Evolutionary conservation across 805 yeast species (phyloP).

Genomic region (Wickerhamiella sorbophila): DNA sequence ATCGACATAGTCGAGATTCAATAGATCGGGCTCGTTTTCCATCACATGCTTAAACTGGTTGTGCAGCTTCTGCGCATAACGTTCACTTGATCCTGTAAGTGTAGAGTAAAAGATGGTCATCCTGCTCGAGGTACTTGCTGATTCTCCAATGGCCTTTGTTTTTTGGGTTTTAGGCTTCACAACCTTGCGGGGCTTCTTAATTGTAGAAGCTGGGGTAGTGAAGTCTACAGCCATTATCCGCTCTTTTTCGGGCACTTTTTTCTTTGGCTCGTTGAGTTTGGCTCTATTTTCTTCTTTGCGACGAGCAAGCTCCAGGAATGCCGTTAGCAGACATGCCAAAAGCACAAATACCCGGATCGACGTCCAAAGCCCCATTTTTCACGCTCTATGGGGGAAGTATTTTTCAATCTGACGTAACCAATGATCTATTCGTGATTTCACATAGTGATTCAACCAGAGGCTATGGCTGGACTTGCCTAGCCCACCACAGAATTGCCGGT

Average conservation of each 20-base stretch:
- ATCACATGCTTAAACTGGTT: constrained; percentile 25
- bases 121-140: constrained; percentile 33
- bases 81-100: constrained; percentile 66
- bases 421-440: background rate
- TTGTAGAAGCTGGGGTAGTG: constrained; percentile 4
- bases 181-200: background rate
- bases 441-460: background rate
- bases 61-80: constrained; percentile 44
- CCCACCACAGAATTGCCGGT: too few relatives aligned
- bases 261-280: background rate
- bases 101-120: constrained; percentile 68
- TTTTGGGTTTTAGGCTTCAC: background rate
- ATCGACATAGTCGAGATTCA: constrained; percentile 67
- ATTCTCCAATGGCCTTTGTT: background rate
- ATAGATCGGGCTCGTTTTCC: constrained; percentile 34
- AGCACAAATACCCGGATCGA: constrained; percentile 4
- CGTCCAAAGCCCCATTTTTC: constrained; percentile 5
- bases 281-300: too few relatives aligned
- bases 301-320: constrained; percentile 1
- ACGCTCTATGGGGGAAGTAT: background rate
- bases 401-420: background rate
- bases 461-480: background rate
- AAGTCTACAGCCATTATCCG: constrained; percentile 11
- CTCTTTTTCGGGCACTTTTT: background rate
- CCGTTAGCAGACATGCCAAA: constrained; percentile 1